A percentile compares a stretch with the other conserved stretches of the same genome.
Evolutionary conservation across 2,329 filamentous ascomycete species (phyloP).

Genomic region (Pseudovirgaria hyperparasitica): DNA sequence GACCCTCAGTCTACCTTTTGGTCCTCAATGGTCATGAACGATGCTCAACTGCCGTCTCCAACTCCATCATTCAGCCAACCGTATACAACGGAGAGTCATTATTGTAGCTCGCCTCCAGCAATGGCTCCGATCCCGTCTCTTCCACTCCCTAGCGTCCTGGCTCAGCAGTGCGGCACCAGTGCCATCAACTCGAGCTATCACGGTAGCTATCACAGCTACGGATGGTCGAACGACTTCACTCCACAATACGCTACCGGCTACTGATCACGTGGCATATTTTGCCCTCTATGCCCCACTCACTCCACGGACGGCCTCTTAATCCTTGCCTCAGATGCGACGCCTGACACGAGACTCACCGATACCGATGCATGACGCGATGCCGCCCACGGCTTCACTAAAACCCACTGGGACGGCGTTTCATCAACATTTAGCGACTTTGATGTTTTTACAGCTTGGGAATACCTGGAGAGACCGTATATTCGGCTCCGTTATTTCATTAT

Average conservation of each 20-base stretch:
- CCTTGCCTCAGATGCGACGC: slow-evolving; percentile 13
- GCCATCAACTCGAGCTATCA: slow-evolving; percentile 48
- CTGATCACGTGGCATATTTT: too few relatives aligned
- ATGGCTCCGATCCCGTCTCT: slow-evolving; percentile 63
- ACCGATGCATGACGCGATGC: slow-evolving; percentile 28
- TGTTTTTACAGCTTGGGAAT: too few relatives aligned
- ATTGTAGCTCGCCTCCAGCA: slow-evolving; percentile 68
- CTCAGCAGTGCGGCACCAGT: slow-evolving; percentile 70
- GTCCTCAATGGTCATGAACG: slow-evolving; percentile 64
- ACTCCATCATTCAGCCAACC: slow-evolving; percentile 70
- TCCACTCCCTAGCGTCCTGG: slow-evolving; percentile 75
- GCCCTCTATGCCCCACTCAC: slow-evolving; percentile 9
- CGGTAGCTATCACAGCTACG: slow-evolving; percentile 55
- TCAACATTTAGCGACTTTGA: slow-evolving; percentile 30
- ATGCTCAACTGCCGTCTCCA: slow-evolving; percentile 61
- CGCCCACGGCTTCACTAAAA: slow-evolving; percentile 27
- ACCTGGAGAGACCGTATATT: too few relatives aligned
- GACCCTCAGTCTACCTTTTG: slow-evolving; percentile 65
- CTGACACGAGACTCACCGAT: slow-evolving; percentile 27
- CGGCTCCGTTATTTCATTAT: slow-evolving; percentile 25
- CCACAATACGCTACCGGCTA: slow-evolving; percentile 55
- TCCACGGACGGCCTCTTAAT: slow-evolving; percentile 26
- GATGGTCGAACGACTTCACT: slow-evolving; percentile 79
- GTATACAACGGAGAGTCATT: slow-evolving; percentile 56
- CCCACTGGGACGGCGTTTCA: slow-evolving; percentile 45